Percentiles rank a stretch among this genome's conserved stretches.
These are phyloP conservation scores for Aspergillus homomorphus DNA, from an alignment of 495 filamentous ascomycete species.

Conservation along the genomic window DNA sequence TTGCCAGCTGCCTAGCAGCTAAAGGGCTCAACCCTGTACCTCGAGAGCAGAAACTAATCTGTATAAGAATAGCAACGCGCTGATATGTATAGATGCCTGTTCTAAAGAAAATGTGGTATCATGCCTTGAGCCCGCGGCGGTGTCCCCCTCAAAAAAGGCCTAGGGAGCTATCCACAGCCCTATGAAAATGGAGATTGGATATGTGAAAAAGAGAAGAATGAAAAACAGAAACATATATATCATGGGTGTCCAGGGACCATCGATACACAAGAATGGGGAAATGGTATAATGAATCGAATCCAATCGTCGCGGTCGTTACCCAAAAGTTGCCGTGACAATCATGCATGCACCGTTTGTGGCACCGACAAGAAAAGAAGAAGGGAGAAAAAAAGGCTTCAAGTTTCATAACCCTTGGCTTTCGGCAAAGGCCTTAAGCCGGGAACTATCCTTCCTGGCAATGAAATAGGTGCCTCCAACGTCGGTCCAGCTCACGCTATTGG, in stretches of 20 bases:
- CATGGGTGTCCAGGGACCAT: neutral
- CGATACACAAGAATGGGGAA: neutral
- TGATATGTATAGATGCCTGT: conserved; percentile 6
- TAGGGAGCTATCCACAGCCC: too few species aligned
- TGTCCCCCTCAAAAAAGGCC: neutral
- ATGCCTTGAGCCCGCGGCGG: conserved; percentile 6
- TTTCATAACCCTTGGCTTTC: conserved; percentile 21
- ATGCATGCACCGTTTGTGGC: neutral
- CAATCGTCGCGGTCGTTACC: neutral
- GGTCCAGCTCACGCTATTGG: conserved; percentile 88
- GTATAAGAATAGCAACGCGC: neutral
- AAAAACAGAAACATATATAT: conserved; percentile 15
- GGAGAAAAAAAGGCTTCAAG: too few species aligned
- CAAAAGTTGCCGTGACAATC: neutral
- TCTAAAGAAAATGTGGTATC: conserved; percentile 22
- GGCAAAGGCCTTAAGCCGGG: conserved; percentile 46
- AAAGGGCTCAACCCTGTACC: neutral
- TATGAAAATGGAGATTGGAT: conserved; percentile 1
- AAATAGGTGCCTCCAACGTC: conserved; percentile 78
- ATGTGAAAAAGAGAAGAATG: conserved; percentile 7
- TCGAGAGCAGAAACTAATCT: neutral
- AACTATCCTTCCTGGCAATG: conserved; percentile 79
- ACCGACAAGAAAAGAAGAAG: neutral
- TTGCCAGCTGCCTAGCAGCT: neutral
- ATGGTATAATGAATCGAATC: neutral